Percentiles rank a stretch among this genome's conserved stretches.
phyloP scores from a whole-genome alignment of 441 rosid species.

The Populus hybrid region DNA sequence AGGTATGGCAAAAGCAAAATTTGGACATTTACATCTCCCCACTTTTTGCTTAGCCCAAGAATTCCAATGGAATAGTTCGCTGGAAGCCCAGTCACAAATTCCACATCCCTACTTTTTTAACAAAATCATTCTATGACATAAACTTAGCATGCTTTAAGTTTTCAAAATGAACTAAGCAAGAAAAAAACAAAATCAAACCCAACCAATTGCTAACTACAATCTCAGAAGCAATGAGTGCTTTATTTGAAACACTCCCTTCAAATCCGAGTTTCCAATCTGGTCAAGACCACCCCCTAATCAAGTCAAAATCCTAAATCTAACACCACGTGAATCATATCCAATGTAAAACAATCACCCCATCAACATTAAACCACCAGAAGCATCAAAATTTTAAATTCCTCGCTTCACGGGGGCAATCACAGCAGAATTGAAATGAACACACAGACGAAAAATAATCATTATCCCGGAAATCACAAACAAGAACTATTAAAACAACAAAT shows the following conservation, averaged over 20 bases:
- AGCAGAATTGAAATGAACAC: neutral
- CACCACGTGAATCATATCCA: neutral
- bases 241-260: neutral
- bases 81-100: neutral
- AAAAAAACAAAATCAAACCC: neutral
- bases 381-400: neutral
- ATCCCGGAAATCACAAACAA: neutral
- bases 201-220: neutral
- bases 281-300: neutral
- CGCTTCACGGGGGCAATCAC: neutral
- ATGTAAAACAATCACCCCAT: neutral
- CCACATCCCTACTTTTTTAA: neutral
- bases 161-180: neutral
- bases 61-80: neutral
- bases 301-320: neutral
- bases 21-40: neutral
- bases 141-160: neutral
- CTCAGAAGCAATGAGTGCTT: neutral
- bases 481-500: neutral
- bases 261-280: neutral
- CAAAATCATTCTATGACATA: neutral
- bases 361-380: neutral
- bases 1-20: neutral
- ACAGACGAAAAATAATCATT: neutral
- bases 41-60: neutral